Base-by-base conservation (phyloP, 345 rosid species). In the Salix koriyanagi region DNA sequence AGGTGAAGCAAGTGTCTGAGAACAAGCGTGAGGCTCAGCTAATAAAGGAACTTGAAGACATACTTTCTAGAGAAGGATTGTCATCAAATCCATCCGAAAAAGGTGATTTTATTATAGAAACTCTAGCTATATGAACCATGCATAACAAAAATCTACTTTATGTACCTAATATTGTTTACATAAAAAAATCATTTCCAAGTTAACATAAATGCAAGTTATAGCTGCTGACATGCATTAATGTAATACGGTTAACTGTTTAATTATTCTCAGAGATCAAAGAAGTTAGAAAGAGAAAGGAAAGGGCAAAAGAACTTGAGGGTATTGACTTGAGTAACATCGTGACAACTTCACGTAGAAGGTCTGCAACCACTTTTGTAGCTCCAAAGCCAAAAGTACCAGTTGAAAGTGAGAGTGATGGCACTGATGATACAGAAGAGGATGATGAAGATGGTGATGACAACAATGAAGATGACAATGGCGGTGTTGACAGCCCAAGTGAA, bases 11-110 rank as follows among this genome's bases (percentile, higher is more conserved):
- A 84, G 94, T 76, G 21, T 86, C 95, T 70, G 98, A 93, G 87
- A 87, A 85, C 73, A 89, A 93, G 72, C 94, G 95, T 0, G 98
- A 96, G 85, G 85, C 91, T 66, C 84, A 82, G 78, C 82, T 96
- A 65, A 85, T 93, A 74, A 88, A 88, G 86, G 99, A 93, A 81
- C 91, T 93, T 41, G 88, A 92, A 83, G 89, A 86, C 73, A 88
- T 96, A 71, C 98, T 96, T 80, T 85, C 95, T 71, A 96, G 77
- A 86, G 97, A 96, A 88, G 96, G 96, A 65, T 79, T 93, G 83
- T 93, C 98, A 25, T 80, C 92, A 72, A 83, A 88, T 70, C 97
- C 99, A 73, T 82, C 95, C 21, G 96, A 92, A 80, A 92, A 91
- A 85, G 98, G 98, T 93, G 32, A 72, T 76, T 23, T 72, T 77